Percentiles rank a stretch among this genome's conserved stretches.
These are phyloP conservation scores for Verticillium nubilum DNA, from an alignment of 2,329 filamentous ascomycete genomes.

Conservation along the genomic window DNA sequence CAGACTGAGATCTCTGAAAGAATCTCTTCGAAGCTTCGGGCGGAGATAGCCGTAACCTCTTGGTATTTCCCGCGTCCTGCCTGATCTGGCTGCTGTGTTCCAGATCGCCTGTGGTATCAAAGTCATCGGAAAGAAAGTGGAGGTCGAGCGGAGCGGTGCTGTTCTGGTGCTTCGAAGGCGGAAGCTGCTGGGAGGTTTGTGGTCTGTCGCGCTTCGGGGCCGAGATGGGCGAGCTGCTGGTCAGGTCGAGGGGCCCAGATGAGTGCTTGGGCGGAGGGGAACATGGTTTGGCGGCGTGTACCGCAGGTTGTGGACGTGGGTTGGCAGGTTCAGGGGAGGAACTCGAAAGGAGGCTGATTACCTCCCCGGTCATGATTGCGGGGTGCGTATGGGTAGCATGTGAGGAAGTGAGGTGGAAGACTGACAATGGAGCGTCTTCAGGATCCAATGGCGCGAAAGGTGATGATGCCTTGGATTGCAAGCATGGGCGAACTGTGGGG, in stretches of 20 bases:
- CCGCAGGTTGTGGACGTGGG: neutral
- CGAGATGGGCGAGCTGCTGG: neutral
- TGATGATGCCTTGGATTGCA: neutral
- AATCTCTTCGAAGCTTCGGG: neutral
- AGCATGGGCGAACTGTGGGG: neutral
- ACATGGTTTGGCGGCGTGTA: neutral
- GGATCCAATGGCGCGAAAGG: neutral
- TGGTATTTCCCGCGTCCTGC: constrained; percentile 19
- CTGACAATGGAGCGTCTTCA: neutral
- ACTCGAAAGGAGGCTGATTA: constrained; percentile 29
- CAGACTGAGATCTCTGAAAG: neutral
- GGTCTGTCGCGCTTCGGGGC: neutral
- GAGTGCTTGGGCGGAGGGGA: neutral
- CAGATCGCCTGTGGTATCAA: constrained; percentile 33
- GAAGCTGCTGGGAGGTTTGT: neutral
- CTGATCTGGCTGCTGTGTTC: constrained; percentile 4
- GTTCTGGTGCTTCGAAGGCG: neutral
- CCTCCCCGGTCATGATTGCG: constrained; percentile 24
- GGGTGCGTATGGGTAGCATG: neutral
- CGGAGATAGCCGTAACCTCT: constrained; percentile 18
- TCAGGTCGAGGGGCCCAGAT: neutral
- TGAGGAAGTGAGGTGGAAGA: neutral
- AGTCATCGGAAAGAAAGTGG: constrained; percentile 33
- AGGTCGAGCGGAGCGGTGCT: constrained; percentile 14
- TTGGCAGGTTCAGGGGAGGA: constrained; percentile 11